Base-by-base conservation (phyloP, 306 rosid species). In the Ceratonia siliqua region DNA sequence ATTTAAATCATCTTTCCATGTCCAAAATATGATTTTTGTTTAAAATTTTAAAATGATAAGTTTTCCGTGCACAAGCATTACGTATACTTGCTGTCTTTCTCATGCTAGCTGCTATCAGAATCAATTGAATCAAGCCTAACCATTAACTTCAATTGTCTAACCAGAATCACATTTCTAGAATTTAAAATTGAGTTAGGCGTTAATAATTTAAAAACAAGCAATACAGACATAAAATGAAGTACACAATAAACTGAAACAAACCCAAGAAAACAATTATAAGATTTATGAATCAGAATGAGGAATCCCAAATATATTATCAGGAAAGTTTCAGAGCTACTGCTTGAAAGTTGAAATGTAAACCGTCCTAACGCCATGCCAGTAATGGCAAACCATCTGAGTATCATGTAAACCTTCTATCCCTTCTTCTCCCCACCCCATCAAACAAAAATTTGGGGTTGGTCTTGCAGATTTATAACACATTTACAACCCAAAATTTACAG, bases 401-500 rank as follows among this genome's bases (percentile, higher is more conserved):
- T 39, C 64, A 2, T 15, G 13, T 32, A 59, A 24, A 39, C 32
- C 77, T 27, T 10, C 28, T 3, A 72, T 39, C 11, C 83, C 83
- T 65, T 68, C 49, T 71, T 71, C 54, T 11, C 68, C 48, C 35
- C 48, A 8, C 33, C 33, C 78, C 71, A 49, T 68, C 35, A 48
- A 79, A 73, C 13, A 2, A 77, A 81, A 72, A 83, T 15, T 46
- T 65, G 69, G 79, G 85, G 18, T 74, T 72, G 57, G 27, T 20
- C 17, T n/a, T 63, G 50, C 65, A 18, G 27, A 42, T 14, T 53
- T 57, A 57, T 59, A 55, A 25, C 41, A 74, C 28, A 62, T 80
- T 62, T 27, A 73, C 79, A 28, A 17, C 65, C 69, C 33, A 46
- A 20, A 59, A 82, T 80, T 45, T 71, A 68, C 75, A 28, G 62